These are phyloP conservation scores for Macrotyloma uniflorum DNA, from an alignment of 306 rosid genomes.

Conservation along the genomic window DNA sequence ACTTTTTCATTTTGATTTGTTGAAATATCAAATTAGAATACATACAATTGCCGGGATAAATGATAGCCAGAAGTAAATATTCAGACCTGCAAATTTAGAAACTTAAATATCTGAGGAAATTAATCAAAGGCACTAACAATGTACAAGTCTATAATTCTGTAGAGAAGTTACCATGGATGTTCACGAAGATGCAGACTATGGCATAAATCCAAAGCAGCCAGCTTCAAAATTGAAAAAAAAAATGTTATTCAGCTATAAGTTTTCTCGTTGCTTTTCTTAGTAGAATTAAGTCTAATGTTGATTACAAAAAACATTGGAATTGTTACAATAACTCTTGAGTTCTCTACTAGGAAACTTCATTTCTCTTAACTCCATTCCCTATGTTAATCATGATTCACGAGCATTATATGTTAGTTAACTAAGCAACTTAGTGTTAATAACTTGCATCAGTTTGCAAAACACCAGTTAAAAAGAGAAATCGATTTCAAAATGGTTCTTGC, in stretches of 20 bases:
- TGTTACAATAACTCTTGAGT: not conserved
- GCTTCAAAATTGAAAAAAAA: constrained; percentile 54
- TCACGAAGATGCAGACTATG: constrained; percentile 83
- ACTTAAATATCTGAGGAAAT: constrained; percentile 33
- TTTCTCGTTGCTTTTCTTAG: constrained; percentile 3
- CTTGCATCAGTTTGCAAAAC: not conserved
- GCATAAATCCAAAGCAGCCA: constrained; percentile 94
- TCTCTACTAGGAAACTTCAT: not conserved
- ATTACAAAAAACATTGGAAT: not conserved
- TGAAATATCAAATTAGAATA: constrained; percentile 33
- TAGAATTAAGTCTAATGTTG: not conserved
- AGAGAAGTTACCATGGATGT: constrained; percentile 71
- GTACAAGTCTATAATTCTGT: not conserved
- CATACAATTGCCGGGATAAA: constrained; percentile 95
- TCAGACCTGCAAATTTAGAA: constrained; percentile 64
- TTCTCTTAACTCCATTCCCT: not conserved
- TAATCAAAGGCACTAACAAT: constrained; percentile 15
- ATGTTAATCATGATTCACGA: not conserved
- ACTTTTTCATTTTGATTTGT: constrained; percentile 15
- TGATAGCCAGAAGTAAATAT: constrained; percentile 96
- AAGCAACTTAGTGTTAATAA: not conserved
- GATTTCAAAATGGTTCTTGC: constrained; percentile 46
- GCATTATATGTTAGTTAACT: not conserved
- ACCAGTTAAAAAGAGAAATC: constrained; percentile 15
- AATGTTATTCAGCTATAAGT: constrained; percentile 29